Conservation (phyloP, 331 rosid species). For the Cydonia oblonga region DNA sequence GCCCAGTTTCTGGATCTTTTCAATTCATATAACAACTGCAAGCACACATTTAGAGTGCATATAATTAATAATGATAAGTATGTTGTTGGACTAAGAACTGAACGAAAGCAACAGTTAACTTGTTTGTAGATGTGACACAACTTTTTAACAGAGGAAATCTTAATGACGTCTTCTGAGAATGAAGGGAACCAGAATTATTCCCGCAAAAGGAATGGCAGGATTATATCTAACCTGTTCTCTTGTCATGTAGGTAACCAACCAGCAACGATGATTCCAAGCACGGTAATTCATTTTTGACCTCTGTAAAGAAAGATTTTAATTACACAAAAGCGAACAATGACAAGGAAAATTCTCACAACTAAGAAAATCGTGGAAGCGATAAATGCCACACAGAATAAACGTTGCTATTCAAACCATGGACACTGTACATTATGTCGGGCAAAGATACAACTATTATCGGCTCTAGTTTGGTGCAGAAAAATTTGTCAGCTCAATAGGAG, state of each 20-base stretch:
- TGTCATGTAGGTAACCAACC: slow-evolving; percentile 73
- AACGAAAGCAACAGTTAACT: background rate
- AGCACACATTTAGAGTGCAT: slow-evolving; percentile 5
- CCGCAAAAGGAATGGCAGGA: background rate
- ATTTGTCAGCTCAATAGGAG: background rate
- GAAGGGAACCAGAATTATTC: background rate
- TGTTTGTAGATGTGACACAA: too few species aligned
- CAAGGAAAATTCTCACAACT: background rate
- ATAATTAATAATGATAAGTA: background rate
- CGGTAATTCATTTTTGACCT: slow-evolving; percentile 89
- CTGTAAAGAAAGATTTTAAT: slow-evolving; percentile 30
- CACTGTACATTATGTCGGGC: background rate
- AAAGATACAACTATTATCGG: background rate
- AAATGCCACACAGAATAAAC: background rate
- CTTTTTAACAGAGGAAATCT: too few species aligned
- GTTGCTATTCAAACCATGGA: background rate
- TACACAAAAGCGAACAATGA: background rate
- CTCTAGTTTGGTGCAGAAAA: background rate
- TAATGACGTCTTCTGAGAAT: background rate
- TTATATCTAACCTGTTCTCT: slow-evolving; percentile 41
- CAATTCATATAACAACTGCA: slow-evolving; percentile 55
- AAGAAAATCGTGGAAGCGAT: background rate
- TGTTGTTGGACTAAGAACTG: background rate
- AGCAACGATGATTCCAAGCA: slow-evolving; percentile 90
- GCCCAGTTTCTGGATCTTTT: slow-evolving; percentile 69